Evolutionary conservation across 2,329 filamentous ascomycete genomes (phyloP).

Genomic region (Pestalotiopsis fici): DNA sequence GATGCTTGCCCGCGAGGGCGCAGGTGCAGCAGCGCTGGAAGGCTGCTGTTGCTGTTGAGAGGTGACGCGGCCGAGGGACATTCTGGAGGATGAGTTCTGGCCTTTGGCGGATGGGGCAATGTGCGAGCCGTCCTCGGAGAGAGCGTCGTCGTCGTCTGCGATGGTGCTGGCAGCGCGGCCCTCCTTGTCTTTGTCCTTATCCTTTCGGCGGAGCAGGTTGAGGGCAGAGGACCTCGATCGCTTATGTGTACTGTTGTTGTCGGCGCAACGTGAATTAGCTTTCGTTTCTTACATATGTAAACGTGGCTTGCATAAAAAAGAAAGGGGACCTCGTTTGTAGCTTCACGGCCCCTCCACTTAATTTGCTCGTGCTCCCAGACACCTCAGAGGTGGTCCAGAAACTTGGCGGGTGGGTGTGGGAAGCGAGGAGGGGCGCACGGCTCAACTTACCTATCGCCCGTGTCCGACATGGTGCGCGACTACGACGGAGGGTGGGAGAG

Average conservation of each 20-base stretch:
- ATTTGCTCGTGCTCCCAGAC: neutral
- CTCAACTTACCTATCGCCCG: conserved; percentile 13
- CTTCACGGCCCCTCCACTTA: neutral
- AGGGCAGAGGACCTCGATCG: conserved; percentile 41
- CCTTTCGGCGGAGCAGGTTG: conserved; percentile 52
- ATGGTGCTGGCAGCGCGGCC: conserved; percentile 15
- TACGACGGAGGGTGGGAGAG: neutral
- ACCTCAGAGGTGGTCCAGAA: neutral
- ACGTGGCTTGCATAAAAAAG: conserved; percentile 4
- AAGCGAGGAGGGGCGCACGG: neutral
- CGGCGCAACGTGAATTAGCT: conserved; percentile 10
- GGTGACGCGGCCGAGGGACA: conserved; percentile 19
- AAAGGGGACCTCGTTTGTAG: neutral
- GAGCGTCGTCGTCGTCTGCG: conserved; percentile 19
- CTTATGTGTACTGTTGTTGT: conserved; percentile 42
- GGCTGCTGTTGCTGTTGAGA: conserved; percentile 20
- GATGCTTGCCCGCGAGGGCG: conserved; percentile 31
- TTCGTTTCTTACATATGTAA: neutral
- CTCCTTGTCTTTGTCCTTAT: conserved; percentile 30
- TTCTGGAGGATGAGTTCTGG: conserved; percentile 8
- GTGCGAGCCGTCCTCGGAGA: conserved; percentile 6
- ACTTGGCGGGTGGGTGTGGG: neutral
- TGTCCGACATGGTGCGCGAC: conserved; percentile 10
- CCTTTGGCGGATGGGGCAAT: neutral
- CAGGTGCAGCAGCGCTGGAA: conserved; percentile 9